These are phyloP conservation scores for Coemansia asiatica DNA, from an alignment of 192 early-diverging fungal species.

Conservation along the genomic window DNA sequence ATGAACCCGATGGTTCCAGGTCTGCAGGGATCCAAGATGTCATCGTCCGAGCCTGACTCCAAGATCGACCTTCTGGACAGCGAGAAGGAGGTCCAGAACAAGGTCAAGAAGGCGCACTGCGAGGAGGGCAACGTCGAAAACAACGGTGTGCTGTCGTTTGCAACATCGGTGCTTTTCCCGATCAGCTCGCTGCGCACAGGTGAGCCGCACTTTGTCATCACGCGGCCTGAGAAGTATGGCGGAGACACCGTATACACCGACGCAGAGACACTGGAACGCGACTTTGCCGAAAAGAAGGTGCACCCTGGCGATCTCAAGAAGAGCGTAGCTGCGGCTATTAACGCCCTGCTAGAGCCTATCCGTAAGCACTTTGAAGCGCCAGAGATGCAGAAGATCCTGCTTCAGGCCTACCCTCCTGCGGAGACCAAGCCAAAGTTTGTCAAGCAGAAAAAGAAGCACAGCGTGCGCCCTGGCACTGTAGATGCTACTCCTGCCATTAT, in stretches of 20 bases:
- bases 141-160: conserved; percentile 91
- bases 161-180: conserved; percentile 90
- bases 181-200: conserved; percentile 65
- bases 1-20: conserved; percentile 99
- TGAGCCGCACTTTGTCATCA: conserved; percentile 60
- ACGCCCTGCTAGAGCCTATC: conserved; percentile 85
- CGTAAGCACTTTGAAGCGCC: conserved; percentile 69
- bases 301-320: conserved; percentile 96
- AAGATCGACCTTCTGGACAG: conserved; percentile 96
- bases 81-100: conserved; percentile 72
- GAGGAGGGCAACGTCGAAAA: conserved; percentile 90
- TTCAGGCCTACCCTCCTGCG: conserved; percentile 82
- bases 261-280: conserved; percentile 75
- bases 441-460: conserved; percentile 62
- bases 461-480: conserved; percentile 37
- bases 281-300: conserved; percentile 82
- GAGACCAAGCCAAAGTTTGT: conserved; percentile 57
- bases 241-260: conserved; percentile 76
- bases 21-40: conserved; percentile 93
- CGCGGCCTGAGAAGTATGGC: conserved; percentile 87
- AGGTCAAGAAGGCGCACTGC: conserved; percentile 95
- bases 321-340: conserved; percentile 78
- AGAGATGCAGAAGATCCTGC: conserved; percentile 70
- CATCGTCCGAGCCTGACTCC: conserved; percentile 91
- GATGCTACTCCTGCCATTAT: neutral